Evolutionary conservation across 805 yeast species (phyloP), one percentile per base, ranked within the genome.

Genomic region (Candida railenensis): DNA sequence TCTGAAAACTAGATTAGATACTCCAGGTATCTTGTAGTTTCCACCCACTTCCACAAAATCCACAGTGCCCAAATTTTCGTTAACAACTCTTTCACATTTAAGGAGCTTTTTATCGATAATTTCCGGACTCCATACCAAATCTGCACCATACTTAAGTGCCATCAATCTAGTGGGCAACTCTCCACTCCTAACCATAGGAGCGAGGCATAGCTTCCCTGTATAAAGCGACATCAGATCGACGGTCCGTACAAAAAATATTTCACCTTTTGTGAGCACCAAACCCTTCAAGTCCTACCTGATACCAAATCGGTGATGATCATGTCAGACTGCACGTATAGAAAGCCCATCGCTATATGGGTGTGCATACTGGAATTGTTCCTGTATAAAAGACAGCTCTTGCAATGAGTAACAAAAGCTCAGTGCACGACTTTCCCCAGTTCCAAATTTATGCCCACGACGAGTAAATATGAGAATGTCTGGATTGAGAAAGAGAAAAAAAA

Each of bases 101-200:
- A 90, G 58, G 33, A 94, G 65, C 62, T 89, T 90, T 62, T 85
- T 87, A 62, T 94, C 99, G 19, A 94, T 80, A 49, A 91, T 86
- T 63, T 94, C 99, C 0, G 99, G 99, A 5, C 69, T 50, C 99
- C 99, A 94, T 3, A 94, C 98, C 40, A 92, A 71, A 64, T 94
- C 98, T 0, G 97, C 96, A 2, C 97, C 97, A 61, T 88, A 76
- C 52, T 78, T 79, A 20, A 94, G 73, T 0, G 97, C 84, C 53
- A 91, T 62, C 5, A 92, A 73, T 46, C 99, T 74, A 7, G 90
- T 84, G 4, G 99, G 98, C 3, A 94, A 78, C 67, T 94, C 99
- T 11, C 98, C 96, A 36, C 92, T 87, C 32, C 99, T 75, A 43
- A 92, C 97, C 99, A 92, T 92, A 0, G 99, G 99, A 0, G 97